Conservation (phyloP, 2,329 filamentous ascomycete genomes). For the Claviceps quebecensis region DNA sequence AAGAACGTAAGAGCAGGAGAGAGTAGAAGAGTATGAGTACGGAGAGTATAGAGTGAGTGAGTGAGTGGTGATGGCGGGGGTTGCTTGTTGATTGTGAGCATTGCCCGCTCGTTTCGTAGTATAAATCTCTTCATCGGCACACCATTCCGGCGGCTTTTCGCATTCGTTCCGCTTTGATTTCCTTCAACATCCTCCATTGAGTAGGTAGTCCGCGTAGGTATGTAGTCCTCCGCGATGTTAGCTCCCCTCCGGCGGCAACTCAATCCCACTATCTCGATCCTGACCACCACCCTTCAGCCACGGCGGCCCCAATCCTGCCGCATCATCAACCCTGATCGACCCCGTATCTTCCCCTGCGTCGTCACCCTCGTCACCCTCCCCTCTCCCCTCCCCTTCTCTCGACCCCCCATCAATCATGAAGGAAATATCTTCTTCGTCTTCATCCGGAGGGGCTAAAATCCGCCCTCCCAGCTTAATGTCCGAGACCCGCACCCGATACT, state of each 20-base stretch:
- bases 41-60: neutral
- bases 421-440: constrained; percentile 29
- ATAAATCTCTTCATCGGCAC: neutral
- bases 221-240: constrained; percentile 9
- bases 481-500: constrained; percentile 63
- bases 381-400: neutral
- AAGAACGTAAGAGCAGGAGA: no score
- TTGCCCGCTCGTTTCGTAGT: neutral
- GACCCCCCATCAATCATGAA: neutral
- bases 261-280: constrained; percentile 40
- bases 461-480: constrained; percentile 74
- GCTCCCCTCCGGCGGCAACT: constrained; percentile 27
- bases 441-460: constrained; percentile 55
- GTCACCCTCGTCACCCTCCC: constrained; percentile 4
- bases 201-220: no score
- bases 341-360: constrained; percentile 10
- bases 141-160: no score
- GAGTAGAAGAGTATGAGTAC: no score
- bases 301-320: constrained; percentile 12
- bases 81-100: neutral
- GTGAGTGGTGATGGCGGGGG: constrained; percentile 2
- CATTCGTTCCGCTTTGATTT: no score
- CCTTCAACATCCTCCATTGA: no score
- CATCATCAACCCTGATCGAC: constrained; percentile 12
- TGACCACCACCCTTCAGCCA: constrained; percentile 27